These are phyloP conservation scores for Geotrichum australiense DNA, from an alignment of 1,139 yeast species.

Conservation along the genomic window DNA sequence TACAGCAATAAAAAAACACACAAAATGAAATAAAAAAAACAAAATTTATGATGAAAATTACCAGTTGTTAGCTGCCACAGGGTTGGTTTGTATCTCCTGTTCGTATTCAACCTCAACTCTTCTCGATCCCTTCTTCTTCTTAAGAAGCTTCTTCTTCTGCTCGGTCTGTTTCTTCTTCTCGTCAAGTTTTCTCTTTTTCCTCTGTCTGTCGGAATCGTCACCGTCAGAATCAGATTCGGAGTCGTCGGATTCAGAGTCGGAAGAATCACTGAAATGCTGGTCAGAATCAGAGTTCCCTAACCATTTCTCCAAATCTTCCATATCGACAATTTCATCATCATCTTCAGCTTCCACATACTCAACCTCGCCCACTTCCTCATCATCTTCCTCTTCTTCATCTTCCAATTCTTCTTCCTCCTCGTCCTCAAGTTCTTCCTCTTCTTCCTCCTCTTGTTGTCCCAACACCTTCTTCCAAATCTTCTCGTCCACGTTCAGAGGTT, in stretches of 20 bases:
- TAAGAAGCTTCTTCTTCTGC: conserved; percentile 27
- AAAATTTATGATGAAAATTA: conserved; percentile 2
- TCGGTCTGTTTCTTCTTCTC: conserved; percentile 37
- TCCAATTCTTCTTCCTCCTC: conserved; percentile 58
- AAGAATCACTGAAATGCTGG: conserved; percentile 29
- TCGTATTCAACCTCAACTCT: conserved; percentile 74
- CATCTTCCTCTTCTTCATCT: conserved; percentile 45
- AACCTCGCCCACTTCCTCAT: conserved; percentile 66
- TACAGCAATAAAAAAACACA: conserved; percentile 1
- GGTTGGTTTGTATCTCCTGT: conserved; percentile 41
- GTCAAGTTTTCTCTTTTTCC: conserved; percentile 27
- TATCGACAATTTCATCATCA: conserved; percentile 76
- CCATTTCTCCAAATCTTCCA: conserved; percentile 90
- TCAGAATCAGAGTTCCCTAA: conserved; percentile 58
- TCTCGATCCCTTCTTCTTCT: conserved; percentile 43
- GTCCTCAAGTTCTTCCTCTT: conserved; percentile 57
- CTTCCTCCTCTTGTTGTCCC: conserved; percentile 58
- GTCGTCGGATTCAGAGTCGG: conserved; percentile 20
- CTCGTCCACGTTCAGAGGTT: conserved; percentile 94
- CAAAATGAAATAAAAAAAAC: conserved; percentile 1
- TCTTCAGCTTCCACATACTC: conserved; percentile 76
- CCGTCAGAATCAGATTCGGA: conserved; percentile 26
- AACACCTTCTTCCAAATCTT: conserved; percentile 91
- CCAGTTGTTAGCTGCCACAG: conserved; percentile 14
- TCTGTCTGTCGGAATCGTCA: conserved; percentile 38